phyloP scores from a whole-genome alignment of 805 yeast species.

The Jamesozyma lodderae region DNA sequence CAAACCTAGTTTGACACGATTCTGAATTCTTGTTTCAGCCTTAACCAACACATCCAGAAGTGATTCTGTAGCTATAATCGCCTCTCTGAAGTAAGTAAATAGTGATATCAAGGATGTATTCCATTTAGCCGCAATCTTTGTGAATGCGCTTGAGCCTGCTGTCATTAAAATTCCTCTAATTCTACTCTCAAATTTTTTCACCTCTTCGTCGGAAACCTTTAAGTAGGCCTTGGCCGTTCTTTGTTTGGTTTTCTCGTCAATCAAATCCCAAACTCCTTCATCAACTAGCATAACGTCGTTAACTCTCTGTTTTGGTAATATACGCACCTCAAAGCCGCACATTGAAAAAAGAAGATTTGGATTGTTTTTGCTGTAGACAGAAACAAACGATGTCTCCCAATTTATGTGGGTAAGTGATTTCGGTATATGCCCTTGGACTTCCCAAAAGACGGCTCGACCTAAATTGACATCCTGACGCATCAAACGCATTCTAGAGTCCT shows the following conservation, averaged over 20 bases:
- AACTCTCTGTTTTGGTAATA: slow-evolving; percentile 63
- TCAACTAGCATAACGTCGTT: slow-evolving; percentile 44
- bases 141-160: slow-evolving; percentile 90
- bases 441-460: slow-evolving; percentile 92
- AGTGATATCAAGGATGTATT: slow-evolving; percentile 81
- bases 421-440: slow-evolving; percentile 72
- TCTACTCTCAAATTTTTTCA: slow-evolving; percentile 71
- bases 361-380: slow-evolving; percentile 85
- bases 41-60: slow-evolving; percentile 76
- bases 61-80: slow-evolving; percentile 73
- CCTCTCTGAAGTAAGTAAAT: slow-evolving; percentile 88
- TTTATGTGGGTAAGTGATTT: slow-evolving; percentile 56
- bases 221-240: slow-evolving; percentile 82
- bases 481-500: slow-evolving; percentile 81
- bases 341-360: slow-evolving; percentile 81
- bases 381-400: slow-evolving; percentile 76
- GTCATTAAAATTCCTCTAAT: slow-evolving; percentile 88
- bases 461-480: slow-evolving; percentile 86
- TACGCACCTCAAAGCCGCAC: slow-evolving; percentile 93
- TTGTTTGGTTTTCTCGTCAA: slow-evolving; percentile 63
- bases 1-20: slow-evolving; percentile 85
- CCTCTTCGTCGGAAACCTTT: slow-evolving; percentile 73
- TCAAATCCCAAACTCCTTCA: slow-evolving; percentile 90
- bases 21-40: slow-evolving; percentile 88
- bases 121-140: slow-evolving; percentile 93